Conservation (phyloP, 1,284 basidiomycete genomes). For the Pseudozyma sp. region DNA sequence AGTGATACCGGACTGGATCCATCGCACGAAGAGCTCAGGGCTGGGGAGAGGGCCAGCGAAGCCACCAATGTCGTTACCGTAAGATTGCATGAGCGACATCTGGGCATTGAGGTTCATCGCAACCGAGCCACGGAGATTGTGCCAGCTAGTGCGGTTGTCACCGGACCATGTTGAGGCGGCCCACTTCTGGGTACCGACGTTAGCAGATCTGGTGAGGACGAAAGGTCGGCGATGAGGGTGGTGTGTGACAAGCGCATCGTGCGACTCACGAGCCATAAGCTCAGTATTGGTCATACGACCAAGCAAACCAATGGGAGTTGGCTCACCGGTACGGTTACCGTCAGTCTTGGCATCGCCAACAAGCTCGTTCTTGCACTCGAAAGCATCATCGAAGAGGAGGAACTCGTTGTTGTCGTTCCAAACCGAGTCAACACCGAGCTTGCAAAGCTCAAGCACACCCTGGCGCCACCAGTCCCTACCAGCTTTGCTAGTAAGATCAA, state of each 20-base stretch:
- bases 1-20: conserved; percentile 70
- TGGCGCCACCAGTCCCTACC: conserved; percentile 71
- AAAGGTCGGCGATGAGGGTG: conserved; percentile 69
- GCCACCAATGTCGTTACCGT: conserved; percentile 70
- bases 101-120: conserved; percentile 68
- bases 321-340: conserved; percentile 36
- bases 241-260: conserved; percentile 65
- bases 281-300: conserved; percentile 71
- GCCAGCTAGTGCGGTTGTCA: conserved; percentile 70
- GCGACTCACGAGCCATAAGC: conserved; percentile 69
- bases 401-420: conserved; percentile 72
- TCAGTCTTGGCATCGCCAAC: conserved; percentile 31
- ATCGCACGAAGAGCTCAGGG: conserved; percentile 70
- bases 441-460: conserved; percentile 69
- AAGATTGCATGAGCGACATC: conserved; percentile 65
- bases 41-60: conserved; percentile 70
- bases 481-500: conserved; percentile 70
- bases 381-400: conserved; percentile 70
- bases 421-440: conserved; percentile 70
- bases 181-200: conserved; percentile 71
- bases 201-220: conserved; percentile 70
- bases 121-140: conserved; percentile 70
- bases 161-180: conserved; percentile 70
- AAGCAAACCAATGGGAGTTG: conserved; percentile 64
- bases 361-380: conserved; percentile 59